These are phyloP conservation scores for Tubosaeta brunneosetosa DNA, from an alignment of 768 basidiomycete species.

Conservation along the genomic window DNA sequence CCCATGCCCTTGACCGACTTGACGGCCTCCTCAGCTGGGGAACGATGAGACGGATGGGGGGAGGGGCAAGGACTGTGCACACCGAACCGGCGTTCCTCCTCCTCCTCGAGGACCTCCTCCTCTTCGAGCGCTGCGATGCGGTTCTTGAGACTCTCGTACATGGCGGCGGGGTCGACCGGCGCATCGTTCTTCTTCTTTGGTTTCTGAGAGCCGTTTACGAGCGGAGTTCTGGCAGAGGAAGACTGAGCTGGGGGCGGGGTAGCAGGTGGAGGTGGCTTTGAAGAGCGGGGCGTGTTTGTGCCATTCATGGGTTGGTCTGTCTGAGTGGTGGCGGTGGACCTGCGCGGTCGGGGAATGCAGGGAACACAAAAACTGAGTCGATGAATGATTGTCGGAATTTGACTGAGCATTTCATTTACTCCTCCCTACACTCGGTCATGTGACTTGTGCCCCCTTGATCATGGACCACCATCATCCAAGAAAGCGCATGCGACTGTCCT, in stretches of 20 bases:
- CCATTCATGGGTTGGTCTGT: slow-evolving; percentile 43
- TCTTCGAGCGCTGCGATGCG: slow-evolving; percentile 88
- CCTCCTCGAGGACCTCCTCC: slow-evolving; percentile 81
- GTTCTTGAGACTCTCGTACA: slow-evolving; percentile 87
- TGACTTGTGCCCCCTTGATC: slow-evolving; percentile 6
- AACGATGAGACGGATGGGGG: slow-evolving; percentile 10
- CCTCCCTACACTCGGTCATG: slow-evolving; percentile 11
- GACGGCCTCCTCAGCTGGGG: slow-evolving; percentile 79
- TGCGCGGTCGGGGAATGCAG: slow-evolving; percentile 25
- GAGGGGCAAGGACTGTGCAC: slow-evolving; percentile 23
- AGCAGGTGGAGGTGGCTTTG: slow-evolving; percentile 56
- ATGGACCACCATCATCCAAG: slow-evolving; percentile 36
- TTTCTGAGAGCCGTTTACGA: slow-evolving; percentile 38
- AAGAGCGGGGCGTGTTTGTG: slow-evolving; percentile 34
- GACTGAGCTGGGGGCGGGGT: slow-evolving; percentile 44
- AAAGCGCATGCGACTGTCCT: slow-evolving; percentile 62
- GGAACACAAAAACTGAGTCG: slow-evolving; percentile 23
- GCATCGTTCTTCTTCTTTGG: slow-evolving; percentile 65
- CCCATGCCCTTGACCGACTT: slow-evolving; percentile 79
- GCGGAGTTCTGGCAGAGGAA: slow-evolving; percentile 32
- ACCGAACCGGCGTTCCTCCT: slow-evolving; percentile 80
- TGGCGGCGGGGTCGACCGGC: slow-evolving; percentile 74
- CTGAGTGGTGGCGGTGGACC: slow-evolving; percentile 11
- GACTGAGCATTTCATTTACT: neutral
- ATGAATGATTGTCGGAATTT: slow-evolving; percentile 12